Base-by-base conservation (phyloP, 2,329 filamentous ascomycete species). In the Ramularia endophylla region DNA sequence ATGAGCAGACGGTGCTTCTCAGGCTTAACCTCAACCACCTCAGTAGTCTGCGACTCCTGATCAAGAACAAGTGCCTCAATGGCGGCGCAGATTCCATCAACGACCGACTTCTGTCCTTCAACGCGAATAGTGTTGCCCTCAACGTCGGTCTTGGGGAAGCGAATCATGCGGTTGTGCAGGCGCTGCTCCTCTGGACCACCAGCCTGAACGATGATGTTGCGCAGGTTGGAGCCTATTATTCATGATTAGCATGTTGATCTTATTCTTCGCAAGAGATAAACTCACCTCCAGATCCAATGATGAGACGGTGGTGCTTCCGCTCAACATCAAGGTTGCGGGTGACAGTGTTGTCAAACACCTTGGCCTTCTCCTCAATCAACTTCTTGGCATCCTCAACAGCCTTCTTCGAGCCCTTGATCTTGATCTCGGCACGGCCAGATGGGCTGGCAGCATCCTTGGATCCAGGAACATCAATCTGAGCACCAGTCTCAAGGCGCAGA, bases 381-480 rank as follows among this genome's bases (percentile, higher is more conserved):
- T 92, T 92, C 77, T 92, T 92, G 4, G 92, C 90, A 53, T 89
- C 85, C 36, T 88, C 82, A 37, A 98, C 92, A 61, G 92, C 84
- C 53, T 85, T 73, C 71, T 94, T 92, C 17, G 87, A 94, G 40
- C 92, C 92, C 75, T 88, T 94, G 65, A 98, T 78, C 62, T 81
- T 82, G 58, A 98, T 90, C 56, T 95, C 86, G 11, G 92, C 87
- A 46, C 81, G 75, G 8, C 80, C 77, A 36, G 76, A 74, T 8
- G 75, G 70, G 53, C 82, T 77, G 18, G 73, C 69, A 12, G 78
- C 76, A 51, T 94, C 87, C 45, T 83, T 78, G 41, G 81, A 81
- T 47, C 85, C 83, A 18, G 92, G 92, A 36, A 98, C 85, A 60
- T 97, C 90, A 51, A 98, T 90, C 66, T 85, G 85, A 17, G 88